phyloP scores from a whole-genome alignment of 371 early-diverging fungal genomes.

The Mucor circinelloides region DNA sequence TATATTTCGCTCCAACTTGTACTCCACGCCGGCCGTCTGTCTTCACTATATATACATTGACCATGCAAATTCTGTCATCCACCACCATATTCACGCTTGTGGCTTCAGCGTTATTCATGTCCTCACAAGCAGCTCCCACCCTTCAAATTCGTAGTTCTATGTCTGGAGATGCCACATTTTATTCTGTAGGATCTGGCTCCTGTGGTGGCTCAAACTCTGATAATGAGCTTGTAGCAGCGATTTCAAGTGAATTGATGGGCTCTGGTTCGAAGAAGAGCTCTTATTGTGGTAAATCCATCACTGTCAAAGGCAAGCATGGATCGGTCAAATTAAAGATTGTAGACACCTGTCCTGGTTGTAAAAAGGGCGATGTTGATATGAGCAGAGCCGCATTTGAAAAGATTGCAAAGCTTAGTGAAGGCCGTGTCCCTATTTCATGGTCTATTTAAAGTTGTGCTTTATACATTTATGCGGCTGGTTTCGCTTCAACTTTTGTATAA shows the following conservation, averaged over 20 bases:
- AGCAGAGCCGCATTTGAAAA: constrained; percentile 51
- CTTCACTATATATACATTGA: neutral
- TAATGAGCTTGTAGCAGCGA: constrained; percentile 36
- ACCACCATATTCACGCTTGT: neutral
- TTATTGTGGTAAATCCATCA: constrained; percentile 50
- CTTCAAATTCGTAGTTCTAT: constrained; percentile 17
- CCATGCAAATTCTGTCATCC: neutral
- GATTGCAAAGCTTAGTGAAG: constrained; percentile 34
- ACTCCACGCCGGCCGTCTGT: neutral
- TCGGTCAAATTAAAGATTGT: constrained; percentile 46
- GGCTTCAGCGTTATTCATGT: neutral
- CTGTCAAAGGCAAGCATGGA: constrained; percentile 31
- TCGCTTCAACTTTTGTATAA: neutral
- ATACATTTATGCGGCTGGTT: constrained; percentile 2
- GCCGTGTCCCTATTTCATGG: constrained; percentile 51
- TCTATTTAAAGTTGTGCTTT: constrained; percentile 8
- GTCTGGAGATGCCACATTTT: constrained; percentile 46
- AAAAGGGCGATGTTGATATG: constrained; percentile 36
- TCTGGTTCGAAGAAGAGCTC: constrained; percentile 21
- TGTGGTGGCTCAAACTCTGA: constrained; percentile 39
- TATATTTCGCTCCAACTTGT: neutral
- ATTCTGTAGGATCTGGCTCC: constrained; percentile 41
- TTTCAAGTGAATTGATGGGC: constrained; percentile 32
- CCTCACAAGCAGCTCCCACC: constrained; percentile 15
- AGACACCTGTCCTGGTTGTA: constrained; percentile 58